Evolutionary conservation across 495 filamentous ascomycete species (phyloP), one percentile per base, ranked within the genome.

Genomic region (Durotheca rogersii): DNA sequence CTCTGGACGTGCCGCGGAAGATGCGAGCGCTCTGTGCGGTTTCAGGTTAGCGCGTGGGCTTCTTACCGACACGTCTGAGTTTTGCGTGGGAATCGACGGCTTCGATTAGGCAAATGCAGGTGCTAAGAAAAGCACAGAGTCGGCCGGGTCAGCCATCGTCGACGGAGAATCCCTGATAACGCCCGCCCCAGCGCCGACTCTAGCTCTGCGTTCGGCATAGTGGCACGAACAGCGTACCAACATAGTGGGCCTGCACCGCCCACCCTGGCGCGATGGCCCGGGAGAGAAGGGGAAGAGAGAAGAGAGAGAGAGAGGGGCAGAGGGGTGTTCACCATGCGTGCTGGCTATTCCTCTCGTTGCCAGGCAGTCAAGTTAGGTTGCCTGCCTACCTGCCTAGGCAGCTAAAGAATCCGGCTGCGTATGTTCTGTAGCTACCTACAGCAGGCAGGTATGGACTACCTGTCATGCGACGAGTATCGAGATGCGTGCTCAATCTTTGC

Each of bases 171-270:
- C 47, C 57, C 32, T 56, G 52, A 60, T 52, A 60, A 52, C 46
- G 41, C 47, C 49, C 27, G 35, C 23, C 39, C 38, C 59, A 27
- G 55, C 58, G 58, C 48, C 38, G 41, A 35, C 45, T 46, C 55
- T 62, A 63, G 36, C 38, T 47, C 59, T 60, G 35, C 34, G 49
- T 58, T 63, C 53, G 53, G 60, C 47, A 63, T 63, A n/a, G n/a
- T n/a, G n/a, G n/a, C n/a, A n/a, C n/a, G n/a, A n/a, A n/a, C n/a
- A n/a, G n/a, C n/a, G n/a, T n/a, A n/a, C n/a, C n/a, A n/a, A n/a
- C n/a, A n/a, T n/a, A 54, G 43, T 20, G 48, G 32, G 51, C 53
- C 53, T 56, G 62, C 58, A 53, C 23, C 39, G 38, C 47, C 55
- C 54, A 59, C 54, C 53, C n/a, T n/a, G n/a, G n/a, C n/a, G n/a